phyloP scores from a whole-genome alignment of 202 grass and related monocot species.

The Digitaria exilis region DNA sequence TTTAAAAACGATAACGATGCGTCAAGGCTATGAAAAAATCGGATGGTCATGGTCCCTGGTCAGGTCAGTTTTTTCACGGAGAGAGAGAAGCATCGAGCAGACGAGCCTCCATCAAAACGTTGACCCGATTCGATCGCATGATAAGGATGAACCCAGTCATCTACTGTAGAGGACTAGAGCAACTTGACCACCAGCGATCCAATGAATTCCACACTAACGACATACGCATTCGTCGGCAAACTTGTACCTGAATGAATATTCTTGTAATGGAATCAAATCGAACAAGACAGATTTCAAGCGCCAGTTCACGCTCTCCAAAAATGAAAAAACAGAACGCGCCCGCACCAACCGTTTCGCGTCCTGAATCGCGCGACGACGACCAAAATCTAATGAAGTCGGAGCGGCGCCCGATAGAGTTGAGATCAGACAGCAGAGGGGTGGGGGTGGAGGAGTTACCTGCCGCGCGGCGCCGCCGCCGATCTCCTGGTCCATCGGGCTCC shows the following conservation, averaged over 20 bases:
- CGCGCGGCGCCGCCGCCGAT: constrained; percentile 34
- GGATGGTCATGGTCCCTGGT: background rate
- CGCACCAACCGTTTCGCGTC: background rate
- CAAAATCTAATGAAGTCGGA: background rate
- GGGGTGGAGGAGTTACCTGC: constrained; percentile 45
- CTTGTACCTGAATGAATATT: background rate
- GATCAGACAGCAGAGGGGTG: no score
- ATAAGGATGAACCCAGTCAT: constrained; percentile 17
- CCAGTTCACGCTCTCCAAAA: background rate
- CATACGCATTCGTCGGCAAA: background rate
- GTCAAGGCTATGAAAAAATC: background rate
- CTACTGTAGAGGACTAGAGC: background rate
- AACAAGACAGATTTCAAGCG: background rate
- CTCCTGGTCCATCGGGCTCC: constrained; percentile 50
- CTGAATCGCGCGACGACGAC: background rate
- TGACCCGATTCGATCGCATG: constrained; percentile 40
- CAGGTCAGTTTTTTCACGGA: no score
- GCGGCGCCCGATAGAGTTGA: background rate
- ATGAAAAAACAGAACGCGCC: background rate
- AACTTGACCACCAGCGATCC: background rate
- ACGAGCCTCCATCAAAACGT: constrained; percentile 1
- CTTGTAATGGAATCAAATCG: constrained; percentile 12
- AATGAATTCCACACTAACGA: background rate
- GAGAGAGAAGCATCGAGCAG: background rate
- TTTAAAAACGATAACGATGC: background rate